Conservation (phyloP, 2,329 filamentous ascomycete species). For the Graphilbum ipis-grandicollis region DNA sequence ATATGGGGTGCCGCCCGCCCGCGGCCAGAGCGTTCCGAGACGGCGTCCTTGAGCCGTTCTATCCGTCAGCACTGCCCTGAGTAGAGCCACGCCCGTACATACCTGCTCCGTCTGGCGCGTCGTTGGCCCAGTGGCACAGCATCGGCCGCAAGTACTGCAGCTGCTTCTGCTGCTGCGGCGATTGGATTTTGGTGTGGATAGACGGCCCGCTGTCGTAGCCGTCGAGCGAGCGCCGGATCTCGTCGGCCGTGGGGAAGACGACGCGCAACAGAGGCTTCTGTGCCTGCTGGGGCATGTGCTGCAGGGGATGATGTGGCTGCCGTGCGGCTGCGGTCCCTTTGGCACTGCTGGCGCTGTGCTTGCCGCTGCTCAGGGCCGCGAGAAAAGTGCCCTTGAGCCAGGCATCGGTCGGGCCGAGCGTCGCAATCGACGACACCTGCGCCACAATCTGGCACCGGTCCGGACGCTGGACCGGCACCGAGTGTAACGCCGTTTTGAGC, state of each 20-base stretch:
- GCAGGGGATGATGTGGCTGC: background rate
- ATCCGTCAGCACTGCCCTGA: too few species aligned
- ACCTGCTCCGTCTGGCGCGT: slow-evolving; percentile 22
- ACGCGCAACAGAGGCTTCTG: slow-evolving; percentile 42
- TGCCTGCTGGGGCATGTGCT: background rate
- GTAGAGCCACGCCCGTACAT: too few species aligned
- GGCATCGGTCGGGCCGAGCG: slow-evolving; percentile 49
- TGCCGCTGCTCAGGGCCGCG: slow-evolving; percentile 19
- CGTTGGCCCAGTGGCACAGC: slow-evolving; percentile 61
- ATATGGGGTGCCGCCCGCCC: slow-evolving; percentile 67
- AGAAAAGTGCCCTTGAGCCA: slow-evolving; percentile 58
- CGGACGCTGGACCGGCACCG: slow-evolving; percentile 25
- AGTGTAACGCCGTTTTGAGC: slow-evolving; percentile 39
- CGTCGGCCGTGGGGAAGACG: slow-evolving; percentile 64
- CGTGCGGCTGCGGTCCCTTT: background rate
- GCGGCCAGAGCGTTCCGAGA: slow-evolving; percentile 35
- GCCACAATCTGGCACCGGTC: slow-evolving; percentile 32
- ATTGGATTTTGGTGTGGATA: slow-evolving; percentile 67
- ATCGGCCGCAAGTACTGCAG: slow-evolving; percentile 53
- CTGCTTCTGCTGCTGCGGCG: slow-evolving; percentile 53
- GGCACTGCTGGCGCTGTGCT: slow-evolving; percentile 10
- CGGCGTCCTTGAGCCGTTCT: slow-evolving; percentile 13
- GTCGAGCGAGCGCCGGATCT: slow-evolving; percentile 59
- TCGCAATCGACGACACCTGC: slow-evolving; percentile 70
- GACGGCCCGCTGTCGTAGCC: slow-evolving; percentile 64